These are phyloP conservation scores for Coccomyxa subellipsoidea DNA, from an alignment of 163 green algal species.

Conservation along the genomic window DNA sequence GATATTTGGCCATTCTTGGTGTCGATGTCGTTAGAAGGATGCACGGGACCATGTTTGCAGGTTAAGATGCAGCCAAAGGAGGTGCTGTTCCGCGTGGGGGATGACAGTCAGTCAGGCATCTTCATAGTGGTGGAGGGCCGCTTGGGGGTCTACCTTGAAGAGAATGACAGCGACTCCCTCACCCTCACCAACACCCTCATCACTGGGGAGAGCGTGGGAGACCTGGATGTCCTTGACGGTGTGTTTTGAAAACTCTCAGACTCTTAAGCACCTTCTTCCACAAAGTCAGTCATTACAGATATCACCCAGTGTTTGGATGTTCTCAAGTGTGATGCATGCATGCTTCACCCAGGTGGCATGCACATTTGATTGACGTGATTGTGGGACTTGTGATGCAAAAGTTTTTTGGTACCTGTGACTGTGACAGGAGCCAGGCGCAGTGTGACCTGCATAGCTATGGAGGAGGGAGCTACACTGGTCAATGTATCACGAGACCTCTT, in stretches of 20 bases:
- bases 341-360: too few species aligned
- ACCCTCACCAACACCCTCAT: slow-evolving; percentile 64
- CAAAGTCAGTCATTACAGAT: too few species aligned
- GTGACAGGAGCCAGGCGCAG: slow-evolving; percentile 41
- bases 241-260: not conserved
- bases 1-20: not conserved
- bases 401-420: too few species aligned
- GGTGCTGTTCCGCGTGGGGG: slow-evolving; percentile 57
- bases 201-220: slow-evolving; percentile 68
- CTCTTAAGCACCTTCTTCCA: not conserved
- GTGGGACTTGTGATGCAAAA: too few species aligned
- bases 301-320: too few species aligned
- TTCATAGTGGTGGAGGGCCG: slow-evolving; percentile 72
- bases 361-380: too few species aligned
- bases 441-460: slow-evolving; percentile 66
- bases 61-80: slow-evolving; percentile 8
- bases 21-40: not conserved
- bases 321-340: too few species aligned
- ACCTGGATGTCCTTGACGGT: slow-evolving; percentile 75
- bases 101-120: slow-evolving; percentile 61
- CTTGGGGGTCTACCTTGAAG: slow-evolving; percentile 66
- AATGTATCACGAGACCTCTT: slow-evolving; percentile 64
- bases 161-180: slow-evolving; percentile 33
- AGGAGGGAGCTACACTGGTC: slow-evolving; percentile 59
- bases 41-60: not conserved